These are phyloP conservation scores for Ogataea minuta DNA, from an alignment of 805 yeast species.

Conservation along the genomic window DNA sequence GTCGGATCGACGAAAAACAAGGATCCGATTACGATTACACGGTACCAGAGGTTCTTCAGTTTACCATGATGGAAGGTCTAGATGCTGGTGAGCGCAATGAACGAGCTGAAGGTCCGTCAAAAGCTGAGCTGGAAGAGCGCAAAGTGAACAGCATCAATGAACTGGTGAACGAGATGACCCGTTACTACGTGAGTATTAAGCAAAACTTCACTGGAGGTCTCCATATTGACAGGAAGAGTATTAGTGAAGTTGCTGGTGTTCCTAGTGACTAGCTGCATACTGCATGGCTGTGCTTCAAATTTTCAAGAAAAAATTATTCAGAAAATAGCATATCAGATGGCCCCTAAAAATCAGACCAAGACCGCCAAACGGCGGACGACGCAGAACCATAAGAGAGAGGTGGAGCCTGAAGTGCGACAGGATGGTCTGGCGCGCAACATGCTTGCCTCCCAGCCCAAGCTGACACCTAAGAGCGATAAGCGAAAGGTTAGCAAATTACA, in stretches of 20 bases:
- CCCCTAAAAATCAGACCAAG: slow-evolving; percentile 46
- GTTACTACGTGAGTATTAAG: slow-evolving; percentile 12
- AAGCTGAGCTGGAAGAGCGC: slow-evolving; percentile 4
- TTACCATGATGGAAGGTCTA: slow-evolving; percentile 27
- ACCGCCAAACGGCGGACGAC: slow-evolving; percentile 54
- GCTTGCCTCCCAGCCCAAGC: slow-evolving; percentile 54
- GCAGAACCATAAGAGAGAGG: slow-evolving; percentile 53
- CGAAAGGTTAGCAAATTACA: slow-evolving; percentile 47
- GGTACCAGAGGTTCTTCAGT: slow-evolving; percentile 27
- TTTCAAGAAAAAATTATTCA: slow-evolving; percentile 5
- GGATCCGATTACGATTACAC: slow-evolving; percentile 1
- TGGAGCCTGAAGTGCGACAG: slow-evolving; percentile 63
- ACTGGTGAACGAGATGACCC: slow-evolving; percentile 7
- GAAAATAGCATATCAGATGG: slow-evolving; percentile 21
- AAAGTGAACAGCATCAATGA: slow-evolving; percentile 9
- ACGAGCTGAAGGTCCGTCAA: slow-evolving; percentile 1
- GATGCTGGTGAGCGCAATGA: slow-evolving; percentile 22
- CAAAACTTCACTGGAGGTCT: slow-evolving; percentile 3
- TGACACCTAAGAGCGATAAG: slow-evolving; percentile 56
- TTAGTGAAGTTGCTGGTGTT: neutral
- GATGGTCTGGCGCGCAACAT: slow-evolving; percentile 71
- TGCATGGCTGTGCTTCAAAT: slow-evolving; percentile 11
- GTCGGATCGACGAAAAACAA: neutral
- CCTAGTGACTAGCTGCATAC: neutral
- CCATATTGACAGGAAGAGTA: neutral